phyloP scores from a whole-genome alignment of 306 rosid species.

The Glycine soja region DNA sequence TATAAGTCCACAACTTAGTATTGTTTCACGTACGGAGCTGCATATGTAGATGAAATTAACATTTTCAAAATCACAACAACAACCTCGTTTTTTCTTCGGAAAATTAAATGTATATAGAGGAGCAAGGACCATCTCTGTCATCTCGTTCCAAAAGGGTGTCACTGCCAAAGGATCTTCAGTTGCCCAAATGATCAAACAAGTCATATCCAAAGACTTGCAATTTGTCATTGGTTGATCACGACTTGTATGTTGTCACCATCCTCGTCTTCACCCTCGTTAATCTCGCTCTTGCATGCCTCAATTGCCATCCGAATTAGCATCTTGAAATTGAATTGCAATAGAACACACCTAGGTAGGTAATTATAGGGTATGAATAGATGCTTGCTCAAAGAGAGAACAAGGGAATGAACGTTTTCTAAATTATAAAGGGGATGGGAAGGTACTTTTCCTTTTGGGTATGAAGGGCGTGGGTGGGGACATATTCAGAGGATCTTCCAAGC shows the following conservation, averaged over 20 bases:
- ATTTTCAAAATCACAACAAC: constrained; percentile 4
- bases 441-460: constrained; percentile 26
- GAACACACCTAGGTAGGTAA: neutral
- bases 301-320: constrained; percentile 42
- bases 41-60: constrained; percentile 23
- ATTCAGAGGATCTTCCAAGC: constrained; percentile 69
- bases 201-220: constrained; percentile 38
- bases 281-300: constrained; percentile 32
- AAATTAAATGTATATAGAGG: constrained; percentile 4
- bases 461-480: constrained; percentile 48
- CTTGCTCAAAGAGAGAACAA: constrained; percentile 45
- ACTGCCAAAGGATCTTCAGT: constrained; percentile 82
- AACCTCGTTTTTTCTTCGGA: constrained; percentile 23
- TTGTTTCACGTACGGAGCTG: neutral
- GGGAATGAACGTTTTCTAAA: constrained; percentile 34
- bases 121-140: constrained; percentile 28
- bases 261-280: constrained; percentile 43
- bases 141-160: constrained; percentile 30
- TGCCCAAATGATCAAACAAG: constrained; percentile 74
- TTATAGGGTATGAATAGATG: constrained; percentile 30
- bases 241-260: constrained; percentile 32
- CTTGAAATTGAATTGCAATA: neutral
- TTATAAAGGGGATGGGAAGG: constrained; percentile 52
- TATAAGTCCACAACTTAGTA: no score
- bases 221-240: constrained; percentile 40